Conservation (phyloP, 2,329 filamentous ascomycete genomes). For the Delphinella strobiligena region DNA sequence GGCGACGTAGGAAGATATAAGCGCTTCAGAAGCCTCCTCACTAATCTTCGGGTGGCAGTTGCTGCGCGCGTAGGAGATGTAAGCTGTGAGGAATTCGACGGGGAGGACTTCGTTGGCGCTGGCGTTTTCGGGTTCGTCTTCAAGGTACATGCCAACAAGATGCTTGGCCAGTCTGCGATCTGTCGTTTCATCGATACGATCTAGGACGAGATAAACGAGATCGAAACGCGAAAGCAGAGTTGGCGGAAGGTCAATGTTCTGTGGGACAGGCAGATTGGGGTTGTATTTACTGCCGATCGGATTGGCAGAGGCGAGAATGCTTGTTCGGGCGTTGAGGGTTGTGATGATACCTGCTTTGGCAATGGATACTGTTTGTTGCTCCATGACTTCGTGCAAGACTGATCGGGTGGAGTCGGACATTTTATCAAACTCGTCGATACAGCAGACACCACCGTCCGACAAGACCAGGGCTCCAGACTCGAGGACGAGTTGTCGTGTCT, state of each 20-base stretch:
- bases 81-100: slow-evolving; percentile 88
- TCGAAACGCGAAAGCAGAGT: slow-evolving; percentile 94
- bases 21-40: slow-evolving; percentile 65
- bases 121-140: slow-evolving; percentile 84
- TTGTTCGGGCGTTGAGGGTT: slow-evolving; percentile 89
- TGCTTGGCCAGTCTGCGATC: slow-evolving; percentile 86
- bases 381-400: slow-evolving; percentile 80
- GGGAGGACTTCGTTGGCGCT: slow-evolving; percentile 72
- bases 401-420: slow-evolving; percentile 78
- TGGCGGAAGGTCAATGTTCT: slow-evolving; percentile 94
- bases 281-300: slow-evolving; percentile 98
- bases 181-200: slow-evolving; percentile 79
- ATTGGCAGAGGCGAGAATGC: slow-evolving; percentile 92
- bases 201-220: slow-evolving; percentile 89
- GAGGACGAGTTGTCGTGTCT: slow-evolving; percentile 74
- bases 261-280: slow-evolving; percentile 83
- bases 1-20: slow-evolving; percentile 78
- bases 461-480: slow-evolving; percentile 70
- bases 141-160: slow-evolving; percentile 89
- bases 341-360: slow-evolving; percentile 93
- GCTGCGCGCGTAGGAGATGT: slow-evolving; percentile 90
- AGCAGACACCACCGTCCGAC: slow-evolving; percentile 75
- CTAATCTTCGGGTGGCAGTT: slow-evolving; percentile 76
- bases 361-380: slow-evolving; percentile 77
- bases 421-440: slow-evolving; percentile 81